These are phyloP conservation scores for Anthoceros angustus DNA, from an alignment of 225 moss, liverwort and hornwort species.

Conservation along the genomic window DNA sequence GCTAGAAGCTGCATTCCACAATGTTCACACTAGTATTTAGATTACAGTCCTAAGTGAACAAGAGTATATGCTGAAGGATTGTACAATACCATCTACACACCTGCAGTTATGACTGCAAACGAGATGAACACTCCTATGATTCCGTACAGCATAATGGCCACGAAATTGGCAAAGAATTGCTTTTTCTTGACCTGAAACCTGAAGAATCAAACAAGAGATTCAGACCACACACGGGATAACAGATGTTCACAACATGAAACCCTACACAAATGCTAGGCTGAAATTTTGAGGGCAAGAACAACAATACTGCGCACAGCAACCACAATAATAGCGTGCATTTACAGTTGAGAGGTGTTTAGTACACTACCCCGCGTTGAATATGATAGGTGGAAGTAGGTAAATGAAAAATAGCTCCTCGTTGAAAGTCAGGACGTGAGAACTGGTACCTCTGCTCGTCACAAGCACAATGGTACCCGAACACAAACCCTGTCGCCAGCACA, in stretches of 20 bases:
- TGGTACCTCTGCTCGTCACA: constrained; percentile 61
- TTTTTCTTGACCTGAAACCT: constrained; percentile 88
- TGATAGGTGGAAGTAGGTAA: constrained; percentile 82
- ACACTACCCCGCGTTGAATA: constrained; percentile 73
- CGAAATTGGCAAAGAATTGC: constrained; percentile 70
- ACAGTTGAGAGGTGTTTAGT: not conserved
- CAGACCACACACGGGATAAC: constrained; percentile 5
- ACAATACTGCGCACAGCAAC: too few species aligned
- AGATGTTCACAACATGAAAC: not conserved
- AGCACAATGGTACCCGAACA: constrained; percentile 49
- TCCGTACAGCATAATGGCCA: constrained; percentile 69
- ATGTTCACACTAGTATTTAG: not conserved
- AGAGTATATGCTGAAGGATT: constrained; percentile 3
- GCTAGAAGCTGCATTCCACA: constrained; percentile 26
- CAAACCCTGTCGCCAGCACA: constrained; percentile 30
- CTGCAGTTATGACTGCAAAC: constrained; percentile 44
- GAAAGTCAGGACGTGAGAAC: constrained; percentile 63
- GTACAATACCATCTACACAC: constrained; percentile 10
- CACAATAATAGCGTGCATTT: too few species aligned
- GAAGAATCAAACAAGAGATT: not conserved
- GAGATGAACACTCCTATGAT: constrained; percentile 87
- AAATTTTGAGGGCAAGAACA: not conserved
- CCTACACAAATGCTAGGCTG: not conserved
- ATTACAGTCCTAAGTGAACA: not conserved
- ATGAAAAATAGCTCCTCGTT: constrained; percentile 84